A percentile compares a stretch with the other conserved stretches of the same genome.
phyloP scores from a whole-genome alignment of 148 eudicot genomes.

The Polygonum aviculare region DNA sequence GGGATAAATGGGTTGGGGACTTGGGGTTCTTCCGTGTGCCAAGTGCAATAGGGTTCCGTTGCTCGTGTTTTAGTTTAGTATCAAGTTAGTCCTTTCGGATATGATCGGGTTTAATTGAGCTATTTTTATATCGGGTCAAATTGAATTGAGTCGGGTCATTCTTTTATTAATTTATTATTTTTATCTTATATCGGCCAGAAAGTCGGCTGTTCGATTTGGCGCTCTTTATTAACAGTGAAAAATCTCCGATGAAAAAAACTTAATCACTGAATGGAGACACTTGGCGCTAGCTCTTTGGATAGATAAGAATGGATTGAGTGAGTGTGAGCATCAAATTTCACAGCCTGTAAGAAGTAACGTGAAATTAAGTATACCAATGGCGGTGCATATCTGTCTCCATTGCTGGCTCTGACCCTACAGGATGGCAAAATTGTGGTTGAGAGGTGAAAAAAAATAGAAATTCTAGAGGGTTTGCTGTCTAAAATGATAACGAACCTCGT shows the following conservation, averaged over 20 bases:
- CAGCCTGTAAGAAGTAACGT: slow-evolving; percentile 8
- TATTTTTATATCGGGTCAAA: no score
- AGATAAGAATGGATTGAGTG: not conserved
- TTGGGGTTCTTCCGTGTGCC: no score
- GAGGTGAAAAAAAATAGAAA: not conserved
- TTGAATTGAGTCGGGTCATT: no score
- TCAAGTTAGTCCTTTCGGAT: no score
- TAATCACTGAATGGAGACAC: not conserved
- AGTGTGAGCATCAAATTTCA: not conserved
- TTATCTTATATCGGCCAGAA: no score
- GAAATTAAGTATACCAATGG: not conserved
- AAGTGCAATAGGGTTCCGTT: no score
- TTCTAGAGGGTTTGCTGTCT: not conserved
- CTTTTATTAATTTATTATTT: no score
- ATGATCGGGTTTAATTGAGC: no score
- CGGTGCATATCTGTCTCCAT: not conserved
- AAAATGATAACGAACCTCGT: slow-evolving; percentile 6
- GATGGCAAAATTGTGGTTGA: not conserved
- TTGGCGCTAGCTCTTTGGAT: not conserved
- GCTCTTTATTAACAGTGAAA: not conserved
- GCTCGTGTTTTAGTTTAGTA: no score
- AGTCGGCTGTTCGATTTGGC: no score
- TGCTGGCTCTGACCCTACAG: slow-evolving; percentile 7
- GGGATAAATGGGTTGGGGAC: no score
- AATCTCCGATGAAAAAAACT: not conserved